Conservation (phyloP, 1,284 basidiomycete species). For the Irpex rosettiformis region DNA sequence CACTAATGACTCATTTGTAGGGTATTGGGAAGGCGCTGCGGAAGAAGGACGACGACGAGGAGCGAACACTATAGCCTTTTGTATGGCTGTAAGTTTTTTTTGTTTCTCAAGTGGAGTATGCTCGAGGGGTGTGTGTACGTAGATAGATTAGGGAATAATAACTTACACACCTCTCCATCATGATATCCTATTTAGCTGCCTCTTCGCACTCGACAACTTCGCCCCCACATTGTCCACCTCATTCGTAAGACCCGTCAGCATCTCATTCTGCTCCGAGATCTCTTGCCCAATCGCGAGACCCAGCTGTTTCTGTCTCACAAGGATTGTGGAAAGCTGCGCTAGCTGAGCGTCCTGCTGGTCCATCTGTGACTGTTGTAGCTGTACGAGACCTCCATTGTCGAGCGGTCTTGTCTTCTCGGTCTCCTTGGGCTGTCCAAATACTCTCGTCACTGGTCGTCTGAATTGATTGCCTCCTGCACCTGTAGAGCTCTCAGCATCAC, state of each 20-base stretch:
- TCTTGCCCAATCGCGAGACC: conserved; percentile 88
- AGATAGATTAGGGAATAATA: neutral
- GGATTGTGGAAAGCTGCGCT: conserved; percentile 72
- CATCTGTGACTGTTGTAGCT: conserved; percentile 80
- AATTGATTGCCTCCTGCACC: conserved; percentile 24
- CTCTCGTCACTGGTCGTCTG: conserved; percentile 57
- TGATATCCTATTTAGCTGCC: conserved; percentile 64
- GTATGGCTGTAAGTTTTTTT: neutral
- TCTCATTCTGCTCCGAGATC: conserved; percentile 81
- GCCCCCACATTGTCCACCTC: conserved; percentile 73
- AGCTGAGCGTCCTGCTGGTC: conserved; percentile 84
- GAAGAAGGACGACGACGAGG: conserved; percentile 12
- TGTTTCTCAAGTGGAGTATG: conserved; percentile 2
- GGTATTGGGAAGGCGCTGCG: conserved; percentile 15
- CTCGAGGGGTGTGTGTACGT: neutral
- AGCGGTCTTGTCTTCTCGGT: conserved; percentile 84
- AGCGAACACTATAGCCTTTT: conserved; percentile 7
- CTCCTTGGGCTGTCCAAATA: conserved; percentile 83
- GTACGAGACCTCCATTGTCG: conserved; percentile 78
- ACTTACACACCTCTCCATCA: neutral
- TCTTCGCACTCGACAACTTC: conserved; percentile 78
- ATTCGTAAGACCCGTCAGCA: conserved; percentile 75
- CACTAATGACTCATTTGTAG: conserved; percentile 5
- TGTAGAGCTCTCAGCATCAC: conserved; percentile 19
- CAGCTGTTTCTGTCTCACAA: conserved; percentile 84